Base-by-base conservation (phyloP, 2,329 filamentous ascomycete genomes). In the Xylariales sp. region DNA sequence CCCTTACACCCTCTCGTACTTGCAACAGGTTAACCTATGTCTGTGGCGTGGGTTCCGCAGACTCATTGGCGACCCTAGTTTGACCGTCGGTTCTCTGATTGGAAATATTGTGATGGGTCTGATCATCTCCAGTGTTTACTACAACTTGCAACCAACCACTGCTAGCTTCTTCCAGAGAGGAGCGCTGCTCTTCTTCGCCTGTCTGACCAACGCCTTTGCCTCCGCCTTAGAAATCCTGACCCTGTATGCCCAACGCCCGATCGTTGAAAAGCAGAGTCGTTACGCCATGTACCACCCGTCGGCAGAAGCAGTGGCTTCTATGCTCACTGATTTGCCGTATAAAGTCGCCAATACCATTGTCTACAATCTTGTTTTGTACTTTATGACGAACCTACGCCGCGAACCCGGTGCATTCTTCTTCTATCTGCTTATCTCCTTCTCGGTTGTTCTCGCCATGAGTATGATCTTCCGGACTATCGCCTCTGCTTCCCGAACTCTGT, bases 251-350 rank as follows among this genome's bases (percentile, higher is more conserved):
- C 88, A 95, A 72, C 82, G 89, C 20, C 84, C 86, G 2, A 95
- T 95, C 50, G 86, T 95, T 39, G 88, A 95, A 57, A 95, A 95
- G 58, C 89, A 95, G 51, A 66, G 74, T 41, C 79, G 83, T 38
- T 95, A 94, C 56, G 88, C 88, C 10, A 72, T 95, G 14, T 94
- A 95, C 54, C 89, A 94, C 53, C 88, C 90, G 0, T 88, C 83
- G 11, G 82, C 88, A 13, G 88, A 95, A 70, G 85, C 87, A 12
- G 72, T 86, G 40, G 81, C 85, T 0, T 91, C 85, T 3, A 91
- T 94, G 80, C 61, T 95, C 19, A 83, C 77, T 44, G 90, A 95
- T 51, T 63, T 94, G 61, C 89, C 89, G 0, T 85, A 85, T 62
- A 94, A 91, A 60, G 62, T 93, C 8, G 29, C 63, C n/a, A 88